phyloP scores from a whole-genome alignment of 179 eudicot genomes.

The Camellia oleifera region DNA sequence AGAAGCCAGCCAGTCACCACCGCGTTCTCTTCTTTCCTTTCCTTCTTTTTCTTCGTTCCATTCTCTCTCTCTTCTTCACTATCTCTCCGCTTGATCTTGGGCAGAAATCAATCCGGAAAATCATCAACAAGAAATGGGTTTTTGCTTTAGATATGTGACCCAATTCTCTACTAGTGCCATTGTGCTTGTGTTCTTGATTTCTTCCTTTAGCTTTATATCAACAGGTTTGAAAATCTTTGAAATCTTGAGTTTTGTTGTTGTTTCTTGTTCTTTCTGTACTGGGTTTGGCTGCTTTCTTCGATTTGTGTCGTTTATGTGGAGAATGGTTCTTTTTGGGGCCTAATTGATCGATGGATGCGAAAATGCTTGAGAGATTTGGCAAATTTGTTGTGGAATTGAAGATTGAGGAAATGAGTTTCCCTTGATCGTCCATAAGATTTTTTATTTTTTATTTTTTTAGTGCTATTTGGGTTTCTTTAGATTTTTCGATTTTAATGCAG shows the following conservation, averaged over 20 bases:
- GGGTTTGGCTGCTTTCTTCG: background rate
- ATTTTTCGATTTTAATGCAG: background rate
- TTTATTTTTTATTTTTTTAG: background rate
- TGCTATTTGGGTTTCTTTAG: background rate
- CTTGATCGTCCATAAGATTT: background rate
- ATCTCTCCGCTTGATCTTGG: constrained; percentile 22
- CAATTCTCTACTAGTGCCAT: constrained; percentile 21
- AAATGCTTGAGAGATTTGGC: background rate
- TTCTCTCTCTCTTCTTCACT: constrained; percentile 14
- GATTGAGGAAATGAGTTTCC: constrained; percentile 8
- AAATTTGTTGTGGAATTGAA: constrained; percentile 6
- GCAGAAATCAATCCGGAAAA: constrained; percentile 2
- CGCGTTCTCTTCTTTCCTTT: background rate
- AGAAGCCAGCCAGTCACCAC: constrained; percentile 2
- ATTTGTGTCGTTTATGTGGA: background rate
- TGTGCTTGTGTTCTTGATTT: constrained; percentile 31
- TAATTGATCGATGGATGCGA: background rate
- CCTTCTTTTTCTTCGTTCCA: background rate
- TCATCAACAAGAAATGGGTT: constrained; percentile 26
- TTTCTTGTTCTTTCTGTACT: background rate
- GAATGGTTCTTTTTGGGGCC: background rate
- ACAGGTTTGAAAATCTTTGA: constrained; percentile 29
- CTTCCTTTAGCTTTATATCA: constrained; percentile 35
- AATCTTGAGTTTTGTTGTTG: background rate
- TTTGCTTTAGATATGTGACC: constrained; percentile 29